These are phyloP conservation scores for Boletellus emodensis DNA, from an alignment of 768 basidiomycete genomes.

Conservation along the genomic window DNA sequence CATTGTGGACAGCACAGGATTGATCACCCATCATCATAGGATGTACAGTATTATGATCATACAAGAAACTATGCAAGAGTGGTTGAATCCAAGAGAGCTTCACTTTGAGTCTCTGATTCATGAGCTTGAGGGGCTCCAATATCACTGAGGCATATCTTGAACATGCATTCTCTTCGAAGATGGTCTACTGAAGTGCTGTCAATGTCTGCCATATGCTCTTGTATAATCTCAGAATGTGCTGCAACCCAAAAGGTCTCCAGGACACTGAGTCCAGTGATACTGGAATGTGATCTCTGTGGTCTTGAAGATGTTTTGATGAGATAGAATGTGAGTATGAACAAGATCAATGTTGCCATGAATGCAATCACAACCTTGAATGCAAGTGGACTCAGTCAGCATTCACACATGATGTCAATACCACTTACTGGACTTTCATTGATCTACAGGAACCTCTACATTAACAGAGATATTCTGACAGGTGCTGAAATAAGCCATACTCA, in stretches of 20 bases:
- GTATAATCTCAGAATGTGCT: neutral
- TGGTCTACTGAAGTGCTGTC: neutral
- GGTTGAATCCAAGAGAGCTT: no score
- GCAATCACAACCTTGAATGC: neutral
- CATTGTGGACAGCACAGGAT: no score
- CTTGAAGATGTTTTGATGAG: neutral
- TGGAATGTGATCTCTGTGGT: neutral
- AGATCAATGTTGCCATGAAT: neutral
- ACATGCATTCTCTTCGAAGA: neutral
- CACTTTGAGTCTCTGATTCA: no score
- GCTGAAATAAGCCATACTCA: neutral
- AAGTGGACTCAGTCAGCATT: neutral
- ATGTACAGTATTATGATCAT: no score
- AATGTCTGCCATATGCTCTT: neutral
- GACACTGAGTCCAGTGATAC: neutral
- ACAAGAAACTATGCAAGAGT: no score
- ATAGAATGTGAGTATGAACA: neutral
- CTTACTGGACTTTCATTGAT: neutral
- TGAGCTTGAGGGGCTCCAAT: neutral
- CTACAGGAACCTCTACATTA: neutral
- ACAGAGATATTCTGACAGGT: neutral
- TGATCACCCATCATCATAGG: no score
- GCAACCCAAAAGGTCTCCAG: neutral
- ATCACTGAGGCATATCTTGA: neutral
- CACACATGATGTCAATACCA: neutral